Percentiles rank a stretch among this genome's conserved stretches.
phyloP scores from a whole-genome alignment of 179 eudicot species.

The Patellifolia procumbens region DNA sequence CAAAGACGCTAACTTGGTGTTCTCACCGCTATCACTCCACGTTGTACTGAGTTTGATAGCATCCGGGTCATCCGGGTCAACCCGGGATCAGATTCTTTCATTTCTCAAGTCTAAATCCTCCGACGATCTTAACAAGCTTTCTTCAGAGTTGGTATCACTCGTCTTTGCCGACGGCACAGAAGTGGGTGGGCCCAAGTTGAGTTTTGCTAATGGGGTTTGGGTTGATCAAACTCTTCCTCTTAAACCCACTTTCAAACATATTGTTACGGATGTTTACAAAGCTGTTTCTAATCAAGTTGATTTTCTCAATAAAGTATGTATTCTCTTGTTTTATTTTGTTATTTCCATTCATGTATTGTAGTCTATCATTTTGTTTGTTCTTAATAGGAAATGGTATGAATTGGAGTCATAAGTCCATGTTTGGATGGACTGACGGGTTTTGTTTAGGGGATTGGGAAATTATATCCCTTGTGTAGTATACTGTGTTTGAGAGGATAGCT shows the following conservation, averaged over 20 bases:
- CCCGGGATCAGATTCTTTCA: conserved; percentile 57
- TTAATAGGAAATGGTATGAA: too few species aligned
- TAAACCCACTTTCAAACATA: conserved; percentile 47
- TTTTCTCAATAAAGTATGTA: conserved; percentile 65
- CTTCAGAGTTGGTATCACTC: conserved; percentile 56
- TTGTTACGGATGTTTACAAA: conserved; percentile 50
- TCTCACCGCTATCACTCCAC: conserved; percentile 77
- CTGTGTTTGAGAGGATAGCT: too few species aligned
- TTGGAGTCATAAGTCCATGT: too few species aligned
- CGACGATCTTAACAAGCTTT: conserved; percentile 61
- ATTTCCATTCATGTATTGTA: not conserved
- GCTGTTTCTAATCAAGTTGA: conserved; percentile 62
- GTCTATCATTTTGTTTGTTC: not conserved
- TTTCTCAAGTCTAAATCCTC: conserved; percentile 56
- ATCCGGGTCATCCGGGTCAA: conserved; percentile 61
- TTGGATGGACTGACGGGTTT: too few species aligned
- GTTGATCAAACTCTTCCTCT: conserved; percentile 52
- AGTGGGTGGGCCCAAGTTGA: conserved; percentile 64
- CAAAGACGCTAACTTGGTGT: conserved; percentile 48
- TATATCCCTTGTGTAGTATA: too few species aligned
- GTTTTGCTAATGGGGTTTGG: conserved; percentile 74
- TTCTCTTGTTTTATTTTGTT: not conserved
- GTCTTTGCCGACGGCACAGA: conserved; percentile 59
- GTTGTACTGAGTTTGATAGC: conserved; percentile 65
- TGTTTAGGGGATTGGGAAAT: too few species aligned